Evolutionary conservation across 31 red algal genomes (phyloP).

Genomic region (Porphyra umbilicalis): DNA sequence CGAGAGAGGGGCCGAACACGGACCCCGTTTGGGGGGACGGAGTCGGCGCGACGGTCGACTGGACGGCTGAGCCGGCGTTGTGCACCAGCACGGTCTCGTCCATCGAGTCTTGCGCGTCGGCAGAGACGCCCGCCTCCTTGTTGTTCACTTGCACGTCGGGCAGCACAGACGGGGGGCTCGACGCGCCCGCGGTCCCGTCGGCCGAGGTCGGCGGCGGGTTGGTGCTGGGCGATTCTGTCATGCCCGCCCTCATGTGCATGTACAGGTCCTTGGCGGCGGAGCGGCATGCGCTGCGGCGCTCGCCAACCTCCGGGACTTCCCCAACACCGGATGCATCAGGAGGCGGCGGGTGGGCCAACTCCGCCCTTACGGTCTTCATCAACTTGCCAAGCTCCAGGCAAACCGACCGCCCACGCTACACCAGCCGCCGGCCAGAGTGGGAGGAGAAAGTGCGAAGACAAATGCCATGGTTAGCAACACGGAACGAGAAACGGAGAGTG

Average conservation of each 20-base stretch:
- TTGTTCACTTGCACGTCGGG: too few species aligned
- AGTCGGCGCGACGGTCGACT: too few species aligned
- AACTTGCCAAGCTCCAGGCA: background rate
- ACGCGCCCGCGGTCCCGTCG: background rate
- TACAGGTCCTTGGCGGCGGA: background rate
- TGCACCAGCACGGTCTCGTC: too few species aligned
- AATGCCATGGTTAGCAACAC: too few species aligned
- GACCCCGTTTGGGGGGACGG: too few species aligned
- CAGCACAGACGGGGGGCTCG: background rate
- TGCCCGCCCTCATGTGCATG: background rate
- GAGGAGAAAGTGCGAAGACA: too few species aligned
- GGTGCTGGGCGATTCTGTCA: background rate
- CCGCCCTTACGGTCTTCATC: background rate
- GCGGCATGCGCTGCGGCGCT: background rate
- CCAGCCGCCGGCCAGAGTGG: too few species aligned
- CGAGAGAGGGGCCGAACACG: too few species aligned
- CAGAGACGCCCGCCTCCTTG: too few species aligned
- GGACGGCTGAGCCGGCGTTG: too few species aligned
- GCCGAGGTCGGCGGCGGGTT: background rate
- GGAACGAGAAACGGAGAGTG: too few species aligned
- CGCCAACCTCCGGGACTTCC: background rate
- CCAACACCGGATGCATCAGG: background rate
- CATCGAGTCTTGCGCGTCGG: too few species aligned
- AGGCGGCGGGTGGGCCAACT: background rate
- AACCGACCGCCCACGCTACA: background rate